Conservation (phyloP, 1,284 basidiomycete species). For the Apiotrichum gracile region DNA sequence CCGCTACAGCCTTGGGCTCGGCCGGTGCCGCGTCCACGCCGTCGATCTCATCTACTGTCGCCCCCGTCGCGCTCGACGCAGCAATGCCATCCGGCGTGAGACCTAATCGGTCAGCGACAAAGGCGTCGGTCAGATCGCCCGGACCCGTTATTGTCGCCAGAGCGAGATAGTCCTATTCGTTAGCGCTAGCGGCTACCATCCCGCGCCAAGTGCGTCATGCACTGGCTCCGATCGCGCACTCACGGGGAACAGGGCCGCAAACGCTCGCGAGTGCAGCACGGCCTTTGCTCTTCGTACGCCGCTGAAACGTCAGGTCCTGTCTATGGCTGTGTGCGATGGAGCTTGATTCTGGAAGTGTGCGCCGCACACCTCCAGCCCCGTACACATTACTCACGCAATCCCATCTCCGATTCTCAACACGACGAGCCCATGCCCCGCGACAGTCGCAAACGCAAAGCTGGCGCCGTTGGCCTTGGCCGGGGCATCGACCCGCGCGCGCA, state of each 20-base stretch:
- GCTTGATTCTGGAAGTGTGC: background rate
- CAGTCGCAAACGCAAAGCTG: conserved; percentile 9
- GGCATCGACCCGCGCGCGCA: conserved; percentile 4
- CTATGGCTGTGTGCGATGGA: background rate
- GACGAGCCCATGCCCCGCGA: conserved; percentile 11
- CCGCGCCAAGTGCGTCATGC: too few relatives aligned
- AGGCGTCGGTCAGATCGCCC: conserved; percentile 28
- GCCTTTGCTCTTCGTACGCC: conserved; percentile 25
- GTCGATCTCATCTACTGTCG: background rate
- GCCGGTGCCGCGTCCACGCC: background rate
- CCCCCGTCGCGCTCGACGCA: background rate
- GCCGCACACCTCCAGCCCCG: background rate
- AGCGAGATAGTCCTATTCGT: conserved; percentile 34
- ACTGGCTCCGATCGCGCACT: conserved; percentile 4
- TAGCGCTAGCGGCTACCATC: too few relatives aligned
- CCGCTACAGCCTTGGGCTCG: background rate
- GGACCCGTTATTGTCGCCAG: conserved; percentile 29
- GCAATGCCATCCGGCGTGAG: background rate
- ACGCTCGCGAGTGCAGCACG: conserved; percentile 36
- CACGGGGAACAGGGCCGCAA: conserved; percentile 36
- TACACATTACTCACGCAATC: conserved; percentile 27
- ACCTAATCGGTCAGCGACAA: conserved; percentile 26
- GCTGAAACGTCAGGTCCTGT: background rate
- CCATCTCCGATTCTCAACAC: conserved; percentile 14
- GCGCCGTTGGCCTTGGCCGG: background rate